Percentiles rank a stretch among this genome's conserved stretches.
phyloP scores from a whole-genome alignment of 805 yeast species.

The Starmerella apicola region DNA sequence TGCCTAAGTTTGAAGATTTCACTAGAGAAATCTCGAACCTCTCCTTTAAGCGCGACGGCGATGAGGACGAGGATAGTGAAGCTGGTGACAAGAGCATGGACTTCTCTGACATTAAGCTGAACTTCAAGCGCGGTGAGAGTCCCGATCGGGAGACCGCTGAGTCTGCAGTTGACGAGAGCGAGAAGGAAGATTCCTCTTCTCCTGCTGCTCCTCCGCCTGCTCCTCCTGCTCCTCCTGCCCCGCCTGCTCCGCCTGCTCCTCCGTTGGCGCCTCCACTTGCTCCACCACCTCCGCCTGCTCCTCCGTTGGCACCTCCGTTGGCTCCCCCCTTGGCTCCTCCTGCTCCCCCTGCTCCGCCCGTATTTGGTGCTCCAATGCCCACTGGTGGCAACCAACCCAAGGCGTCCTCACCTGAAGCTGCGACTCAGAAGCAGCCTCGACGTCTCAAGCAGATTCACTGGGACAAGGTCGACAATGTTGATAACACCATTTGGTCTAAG shows the following conservation, averaged over 20 bases:
- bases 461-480: slow-evolving; percentile 81
- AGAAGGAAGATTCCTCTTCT: too few relatives aligned
- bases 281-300: slow-evolving; percentile 15
- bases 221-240: too few relatives aligned
- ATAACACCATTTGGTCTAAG: slow-evolving; percentile 70
- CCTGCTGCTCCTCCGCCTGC: too few relatives aligned
- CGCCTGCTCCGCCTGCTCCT: background rate
- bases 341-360: slow-evolving; percentile 28
- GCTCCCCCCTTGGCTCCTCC: slow-evolving; percentile 27
- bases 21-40: too few relatives aligned
- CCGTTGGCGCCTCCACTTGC: slow-evolving; percentile 11
- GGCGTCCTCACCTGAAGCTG: slow-evolving; percentile 21
- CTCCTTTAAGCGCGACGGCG: too few relatives aligned
- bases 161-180: too few relatives aligned
- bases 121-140: too few relatives aligned
- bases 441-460: slow-evolving; percentile 88
- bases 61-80: background rate
- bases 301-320: slow-evolving; percentile 18
- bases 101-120: too few relatives aligned
- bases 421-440: slow-evolving; percentile 19
- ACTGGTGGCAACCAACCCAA: slow-evolving; percentile 25
- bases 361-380: slow-evolving; percentile 5
- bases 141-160: too few relatives aligned
- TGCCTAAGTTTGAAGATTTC: too few relatives aligned
- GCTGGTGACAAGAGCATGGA: background rate